Base-by-base conservation (phyloP, 495 filamentous ascomycete species). In the Penicillium chermesinum region DNA sequence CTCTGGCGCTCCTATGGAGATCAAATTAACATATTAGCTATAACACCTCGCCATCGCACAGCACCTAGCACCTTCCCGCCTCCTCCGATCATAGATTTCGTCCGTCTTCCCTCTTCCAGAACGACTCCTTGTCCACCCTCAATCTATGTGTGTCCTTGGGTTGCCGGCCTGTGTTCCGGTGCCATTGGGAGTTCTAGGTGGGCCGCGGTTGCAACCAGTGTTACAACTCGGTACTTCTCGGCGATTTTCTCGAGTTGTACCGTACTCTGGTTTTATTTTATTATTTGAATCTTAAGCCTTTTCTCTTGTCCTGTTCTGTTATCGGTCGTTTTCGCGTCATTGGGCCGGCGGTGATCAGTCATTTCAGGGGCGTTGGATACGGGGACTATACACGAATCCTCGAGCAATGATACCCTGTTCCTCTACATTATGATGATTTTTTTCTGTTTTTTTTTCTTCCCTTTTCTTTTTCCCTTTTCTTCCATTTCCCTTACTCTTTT, bases 331-430 rank as follows among this genome's bases (percentile, higher is more conserved):
- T 38, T 44, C 14, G 51, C 50, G 35, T 59, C 53, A 62, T 50
- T 57, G 48, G 60, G 49, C 46, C 37, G 47, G 47, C 44, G 45
- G 40, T 48, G 38, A 44, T 34, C 53, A 35, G 51, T 46, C 51
- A 49, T 57, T 64, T 41, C 33, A 41, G 38, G 64, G 69, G 64
- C 60, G 68, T 72, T 71, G 68, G 54, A 59, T 62, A 59, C 57
- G 70, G 70, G 44, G 70, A 73, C 65, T 62, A 73, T 72, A 74
- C 51, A 74, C 68, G 71, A 68, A 62, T 73, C 64, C 62, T 66
- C 70, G 64, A 49, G 59, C 69, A 74, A 73, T 68, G 67, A 74
- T 72, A 71, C 66, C 66, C 58, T 70, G 58, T 68, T 41, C 42
- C 44, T 57, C 48, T 64, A 59, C 57, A 53, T 48, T 53, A 48